Conservation (phyloP, 805 yeast species). For the Metschnikowia shivogae region DNA sequence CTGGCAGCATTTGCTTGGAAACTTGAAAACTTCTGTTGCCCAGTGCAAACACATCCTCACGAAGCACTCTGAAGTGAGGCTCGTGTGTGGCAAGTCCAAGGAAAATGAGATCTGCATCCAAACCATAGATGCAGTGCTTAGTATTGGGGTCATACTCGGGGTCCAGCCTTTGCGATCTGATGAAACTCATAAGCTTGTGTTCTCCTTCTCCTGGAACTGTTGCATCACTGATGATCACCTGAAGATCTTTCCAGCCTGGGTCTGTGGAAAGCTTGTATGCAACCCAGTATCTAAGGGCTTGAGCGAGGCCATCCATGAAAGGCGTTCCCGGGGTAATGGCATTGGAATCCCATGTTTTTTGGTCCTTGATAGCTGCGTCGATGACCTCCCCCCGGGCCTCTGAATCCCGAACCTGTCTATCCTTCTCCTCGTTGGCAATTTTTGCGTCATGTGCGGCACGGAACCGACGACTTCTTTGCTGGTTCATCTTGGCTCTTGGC, state of each 20-base stretch:
- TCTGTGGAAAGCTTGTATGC: constrained; percentile 83
- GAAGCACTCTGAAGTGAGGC: constrained; percentile 87
- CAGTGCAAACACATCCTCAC: constrained; percentile 96
- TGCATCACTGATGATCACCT: constrained; percentile 90
- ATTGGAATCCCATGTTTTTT: constrained; percentile 89
- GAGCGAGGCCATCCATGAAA: constrained; percentile 87
- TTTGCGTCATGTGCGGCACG: constrained; percentile 88
- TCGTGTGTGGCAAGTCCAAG: constrained; percentile 96
- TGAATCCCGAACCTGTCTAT: constrained; percentile 52
- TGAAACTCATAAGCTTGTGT: constrained; percentile 95
- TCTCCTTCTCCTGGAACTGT: constrained; percentile 99
- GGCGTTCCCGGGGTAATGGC: constrained; percentile 99
- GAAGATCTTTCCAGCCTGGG: constrained; percentile 89
- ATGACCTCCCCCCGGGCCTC: constrained; percentile 67
- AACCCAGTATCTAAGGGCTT: constrained; percentile 83
- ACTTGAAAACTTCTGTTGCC: constrained; percentile 44
- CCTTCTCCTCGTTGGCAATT: constrained; percentile 68
- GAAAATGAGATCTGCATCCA: constrained; percentile 96
- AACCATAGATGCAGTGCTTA: constrained; percentile 92
- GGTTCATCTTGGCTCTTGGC: constrained; percentile 97
- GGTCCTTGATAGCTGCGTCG: constrained; percentile 68
- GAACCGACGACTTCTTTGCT: constrained; percentile 90
- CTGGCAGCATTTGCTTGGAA: constrained; percentile 51
- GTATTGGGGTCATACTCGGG: constrained; percentile 90
- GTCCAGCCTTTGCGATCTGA: constrained; percentile 83